phyloP scores from a whole-genome alignment of 2,329 filamentous ascomycete genomes.

The Capronia coronata region DNA sequence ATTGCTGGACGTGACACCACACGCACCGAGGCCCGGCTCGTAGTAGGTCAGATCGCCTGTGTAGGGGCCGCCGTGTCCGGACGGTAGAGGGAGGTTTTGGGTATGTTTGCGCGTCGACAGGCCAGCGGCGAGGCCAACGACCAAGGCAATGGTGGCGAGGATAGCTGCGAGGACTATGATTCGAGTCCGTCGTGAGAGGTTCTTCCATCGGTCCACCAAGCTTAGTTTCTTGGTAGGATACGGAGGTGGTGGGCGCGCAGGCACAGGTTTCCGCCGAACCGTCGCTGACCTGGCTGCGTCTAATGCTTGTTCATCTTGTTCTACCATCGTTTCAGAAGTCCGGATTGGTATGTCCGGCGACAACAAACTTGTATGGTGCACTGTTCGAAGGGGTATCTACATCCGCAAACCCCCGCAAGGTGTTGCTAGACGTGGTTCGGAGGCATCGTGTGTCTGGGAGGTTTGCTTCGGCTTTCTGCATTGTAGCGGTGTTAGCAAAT shows the following conservation, averaged over 20 bases:
- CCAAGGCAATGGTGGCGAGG: conserved; percentile 19
- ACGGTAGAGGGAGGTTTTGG: conserved; percentile 47
- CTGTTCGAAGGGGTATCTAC: no score
- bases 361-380: not conserved
- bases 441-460: not conserved
- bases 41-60: conserved; percentile 66
- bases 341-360: no score
- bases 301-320: conserved; percentile 13
- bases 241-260: conserved; percentile 2
- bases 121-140: conserved; percentile 25
- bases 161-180: conserved; percentile 19
- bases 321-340: conserved; percentile 8
- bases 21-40: conserved; percentile 60
- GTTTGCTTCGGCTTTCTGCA: not conserved
- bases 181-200: conserved; percentile 12
- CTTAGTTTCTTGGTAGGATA: not conserved
- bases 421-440: not conserved
- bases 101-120: conserved; percentile 19
- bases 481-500: not conserved
- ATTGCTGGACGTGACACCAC: conserved; percentile 52
- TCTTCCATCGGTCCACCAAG: conserved; percentile 19
- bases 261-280: conserved; percentile 20
- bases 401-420: no score
- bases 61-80: conserved; percentile 45
- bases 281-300: conserved; percentile 13